Conservation (phyloP, 257 asterid genomes). For the Paraleonurus japonicus region DNA sequence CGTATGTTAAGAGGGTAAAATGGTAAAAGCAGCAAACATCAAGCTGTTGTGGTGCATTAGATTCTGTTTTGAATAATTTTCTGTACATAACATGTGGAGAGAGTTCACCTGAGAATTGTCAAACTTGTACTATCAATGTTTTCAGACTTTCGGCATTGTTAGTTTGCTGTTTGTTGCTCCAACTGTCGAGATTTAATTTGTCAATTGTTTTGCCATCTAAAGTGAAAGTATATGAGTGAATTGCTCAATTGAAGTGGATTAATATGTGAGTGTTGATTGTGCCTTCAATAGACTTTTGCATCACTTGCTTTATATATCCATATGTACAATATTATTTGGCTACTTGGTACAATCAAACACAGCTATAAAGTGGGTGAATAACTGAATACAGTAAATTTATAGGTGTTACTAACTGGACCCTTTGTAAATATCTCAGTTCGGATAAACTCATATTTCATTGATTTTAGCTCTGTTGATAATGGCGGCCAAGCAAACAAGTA, state of each 20-base stretch:
- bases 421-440: too few relatives aligned
- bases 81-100: slow-evolving; percentile 43
- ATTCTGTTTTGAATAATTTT: slow-evolving; percentile 46
- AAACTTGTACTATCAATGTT: slow-evolving; percentile 31
- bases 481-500: not conserved
- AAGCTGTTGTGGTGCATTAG: slow-evolving; percentile 23
- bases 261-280: not conserved
- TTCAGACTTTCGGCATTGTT: slow-evolving; percentile 9
- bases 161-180: slow-evolving; percentile 18
- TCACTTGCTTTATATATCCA: not conserved
- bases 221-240: not conserved
- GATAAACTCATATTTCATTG: too few relatives aligned
- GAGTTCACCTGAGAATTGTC: slow-evolving; percentile 30
- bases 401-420: too few relatives aligned
- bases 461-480: too few relatives aligned
- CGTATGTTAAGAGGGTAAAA: slow-evolving; percentile 61
- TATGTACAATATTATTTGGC: too few relatives aligned
- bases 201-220: not conserved
- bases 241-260: not conserved
- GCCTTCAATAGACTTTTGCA: not conserved
- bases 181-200: not conserved
- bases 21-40: not conserved
- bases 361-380: too few relatives aligned
- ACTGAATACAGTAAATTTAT: too few relatives aligned
- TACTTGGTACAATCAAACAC: too few relatives aligned